phyloP scores from a whole-genome alignment of 306 rosid genomes.

The Corylus avellana region DNA sequence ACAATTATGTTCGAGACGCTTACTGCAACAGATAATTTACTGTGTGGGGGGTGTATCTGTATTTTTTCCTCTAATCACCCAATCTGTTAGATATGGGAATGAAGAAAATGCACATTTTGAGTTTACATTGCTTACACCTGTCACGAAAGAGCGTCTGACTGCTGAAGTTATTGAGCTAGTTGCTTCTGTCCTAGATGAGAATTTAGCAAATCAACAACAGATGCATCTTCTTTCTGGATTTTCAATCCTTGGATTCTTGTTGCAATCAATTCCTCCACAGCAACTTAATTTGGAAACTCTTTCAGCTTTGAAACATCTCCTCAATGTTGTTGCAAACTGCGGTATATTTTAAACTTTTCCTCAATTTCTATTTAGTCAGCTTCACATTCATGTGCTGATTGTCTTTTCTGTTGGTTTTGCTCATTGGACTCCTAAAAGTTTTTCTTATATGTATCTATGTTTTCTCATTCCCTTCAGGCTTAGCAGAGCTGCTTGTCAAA shows the following conservation, averaged over 20 bases:
- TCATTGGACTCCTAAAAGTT: conserved; percentile 22
- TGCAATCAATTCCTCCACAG: conserved; percentile 82
- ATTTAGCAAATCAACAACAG: conserved; percentile 90
- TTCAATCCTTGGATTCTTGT: conserved; percentile 87
- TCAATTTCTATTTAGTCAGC: conserved; percentile 9
- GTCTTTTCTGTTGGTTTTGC: background rate
- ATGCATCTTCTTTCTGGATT: conserved; percentile 98
- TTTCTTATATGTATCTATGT: conserved; percentile 20
- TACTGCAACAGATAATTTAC: conserved; percentile 87
- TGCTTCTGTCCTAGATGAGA: conserved; percentile 90
- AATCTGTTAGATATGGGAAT: conserved; percentile 61
- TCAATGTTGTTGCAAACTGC: conserved; percentile 70
- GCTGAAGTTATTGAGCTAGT: conserved; percentile 88
- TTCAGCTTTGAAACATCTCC: conserved; percentile 82
- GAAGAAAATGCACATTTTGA: conserved; percentile 51
- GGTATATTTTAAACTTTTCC: conserved; percentile 43
- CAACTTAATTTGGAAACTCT: conserved; percentile 86
- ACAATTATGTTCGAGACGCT: conserved; percentile 88
- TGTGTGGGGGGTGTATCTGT: conserved; percentile 98
- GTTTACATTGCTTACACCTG: conserved; percentile 37
- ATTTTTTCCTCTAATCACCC: conserved; percentile 86
- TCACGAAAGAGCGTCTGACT: conserved; percentile 55
- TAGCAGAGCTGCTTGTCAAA: conserved; percentile 74
- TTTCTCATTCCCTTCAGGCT: conserved; percentile 44
- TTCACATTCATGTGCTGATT: background rate